These are phyloP conservation scores for Boletus rufocinnamomeus DNA, from an alignment of 768 basidiomycete genomes.

Conservation along the genomic window DNA sequence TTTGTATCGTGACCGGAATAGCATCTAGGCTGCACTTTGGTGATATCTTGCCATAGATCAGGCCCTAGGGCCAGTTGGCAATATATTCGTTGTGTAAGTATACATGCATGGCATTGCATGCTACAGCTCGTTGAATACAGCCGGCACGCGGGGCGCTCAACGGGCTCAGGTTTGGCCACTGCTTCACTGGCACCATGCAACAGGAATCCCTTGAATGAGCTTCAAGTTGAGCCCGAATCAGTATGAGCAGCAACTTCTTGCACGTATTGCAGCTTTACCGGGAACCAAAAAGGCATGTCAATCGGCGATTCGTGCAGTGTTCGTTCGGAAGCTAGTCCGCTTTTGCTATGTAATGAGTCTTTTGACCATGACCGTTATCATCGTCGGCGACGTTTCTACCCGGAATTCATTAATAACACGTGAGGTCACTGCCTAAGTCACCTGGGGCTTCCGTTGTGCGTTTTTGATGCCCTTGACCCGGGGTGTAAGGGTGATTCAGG, in stretches of 20 bases:
- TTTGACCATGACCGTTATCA: neutral
- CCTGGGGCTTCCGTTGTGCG: neutral
- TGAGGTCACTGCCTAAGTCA: neutral
- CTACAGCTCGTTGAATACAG: neutral
- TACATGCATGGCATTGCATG: no score
- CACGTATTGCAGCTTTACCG: neutral
- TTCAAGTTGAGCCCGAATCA: neutral
- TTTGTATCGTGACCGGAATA: neutral
- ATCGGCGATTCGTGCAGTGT: neutral
- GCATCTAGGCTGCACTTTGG: neutral
- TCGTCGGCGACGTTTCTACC: no score
- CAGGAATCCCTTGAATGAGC: neutral
- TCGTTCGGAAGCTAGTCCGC: neutral
- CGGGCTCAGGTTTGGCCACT: no score
- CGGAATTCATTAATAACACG: neutral
- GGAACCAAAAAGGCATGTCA: neutral
- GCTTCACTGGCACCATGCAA: no score
- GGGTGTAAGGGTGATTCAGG: conserved; percentile 1
- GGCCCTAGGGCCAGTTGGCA: neutral
- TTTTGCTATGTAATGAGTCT: neutral
- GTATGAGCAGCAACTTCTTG: neutral
- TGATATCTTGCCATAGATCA: neutral
- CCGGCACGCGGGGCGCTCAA: neutral
- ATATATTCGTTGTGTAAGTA: neutral
- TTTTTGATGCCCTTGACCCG: conserved; percentile 13